Conservation (phyloP, 805 yeast species). For the Candida methanosorbosa region DNA sequence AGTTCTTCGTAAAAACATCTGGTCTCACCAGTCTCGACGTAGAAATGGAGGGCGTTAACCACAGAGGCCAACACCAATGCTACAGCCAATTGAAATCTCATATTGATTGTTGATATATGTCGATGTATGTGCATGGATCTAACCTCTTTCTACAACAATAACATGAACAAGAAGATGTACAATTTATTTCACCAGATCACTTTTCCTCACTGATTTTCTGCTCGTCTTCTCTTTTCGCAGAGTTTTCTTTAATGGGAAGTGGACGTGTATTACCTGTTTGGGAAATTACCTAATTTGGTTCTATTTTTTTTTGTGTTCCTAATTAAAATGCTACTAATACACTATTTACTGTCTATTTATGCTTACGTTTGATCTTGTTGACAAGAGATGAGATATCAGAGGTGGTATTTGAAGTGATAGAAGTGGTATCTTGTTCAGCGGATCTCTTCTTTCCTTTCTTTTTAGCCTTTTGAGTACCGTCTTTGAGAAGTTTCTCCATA, state of each 20-base stretch:
- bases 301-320: no score
- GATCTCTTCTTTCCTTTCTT: conserved; percentile 1
- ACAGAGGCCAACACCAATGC: conserved; percentile 9
- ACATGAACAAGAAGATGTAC: no score
- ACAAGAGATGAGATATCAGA: conserved; percentile 27
- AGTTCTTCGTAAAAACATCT: conserved; percentile 83
- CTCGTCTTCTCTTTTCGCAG: no score
- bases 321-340: no score
- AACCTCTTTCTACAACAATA: background rate
- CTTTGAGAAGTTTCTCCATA: conserved; percentile 74
- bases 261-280: no score
- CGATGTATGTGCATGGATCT: background rate
- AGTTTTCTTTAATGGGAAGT: no score
- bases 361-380: conserved; percentile 41
- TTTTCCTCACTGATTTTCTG: no score
- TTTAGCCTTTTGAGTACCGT: no score
- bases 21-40: conserved; percentile 64
- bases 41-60: conserved; percentile 59
- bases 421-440: background rate
- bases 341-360: no score
- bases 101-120: background rate
- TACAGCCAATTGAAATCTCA: conserved; percentile 5
- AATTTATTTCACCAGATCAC: background rate
- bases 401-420: conserved; percentile 7
- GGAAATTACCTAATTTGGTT: no score